Evolutionary conservation across 2,329 filamentous ascomycete genomes (phyloP).

Genomic region (Mariannaea elegans): DNA sequence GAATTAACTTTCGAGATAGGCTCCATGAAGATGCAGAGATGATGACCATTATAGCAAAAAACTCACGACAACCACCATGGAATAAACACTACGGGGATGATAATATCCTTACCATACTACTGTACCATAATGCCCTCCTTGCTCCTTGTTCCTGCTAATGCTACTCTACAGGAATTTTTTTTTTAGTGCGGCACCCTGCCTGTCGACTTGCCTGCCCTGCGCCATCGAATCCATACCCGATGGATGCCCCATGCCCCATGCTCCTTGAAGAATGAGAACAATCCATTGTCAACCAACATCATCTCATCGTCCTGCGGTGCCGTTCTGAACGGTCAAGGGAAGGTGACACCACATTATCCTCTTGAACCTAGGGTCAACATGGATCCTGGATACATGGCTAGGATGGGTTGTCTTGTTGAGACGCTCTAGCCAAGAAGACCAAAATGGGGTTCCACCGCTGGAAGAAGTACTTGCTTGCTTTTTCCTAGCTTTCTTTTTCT

Average conservation of each 20-base stretch:
- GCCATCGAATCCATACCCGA: conserved; percentile 10
- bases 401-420: conserved; percentile 22
- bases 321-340: not conserved
- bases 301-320: conserved; percentile 1
- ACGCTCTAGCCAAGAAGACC: not conserved
- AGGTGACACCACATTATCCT: conserved; percentile 3
- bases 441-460: conserved; percentile 9
- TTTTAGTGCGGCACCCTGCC: too few species aligned
- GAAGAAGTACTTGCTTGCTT: conserved; percentile 1
- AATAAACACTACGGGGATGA: too few species aligned
- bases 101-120: too few species aligned
- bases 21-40: too few species aligned
- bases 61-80: too few species aligned
- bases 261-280: conserved; percentile 9
- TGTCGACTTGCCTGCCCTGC: not conserved
- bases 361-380: conserved; percentile 10
- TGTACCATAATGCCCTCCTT: too few species aligned
- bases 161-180: too few species aligned
- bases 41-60: too few species aligned
- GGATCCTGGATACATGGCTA: conserved; percentile 12
- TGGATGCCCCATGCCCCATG: conserved; percentile 13
- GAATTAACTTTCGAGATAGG: too few species aligned
- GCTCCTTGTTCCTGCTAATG: too few species aligned
- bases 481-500: conserved; percentile 21
- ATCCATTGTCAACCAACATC: conserved; percentile 3